Percentiles rank a stretch among this genome's conserved stretches.
phyloP scores from a whole-genome alignment of 2,329 filamentous ascomycete species.

The Aspergillus luchuensis region DNA sequence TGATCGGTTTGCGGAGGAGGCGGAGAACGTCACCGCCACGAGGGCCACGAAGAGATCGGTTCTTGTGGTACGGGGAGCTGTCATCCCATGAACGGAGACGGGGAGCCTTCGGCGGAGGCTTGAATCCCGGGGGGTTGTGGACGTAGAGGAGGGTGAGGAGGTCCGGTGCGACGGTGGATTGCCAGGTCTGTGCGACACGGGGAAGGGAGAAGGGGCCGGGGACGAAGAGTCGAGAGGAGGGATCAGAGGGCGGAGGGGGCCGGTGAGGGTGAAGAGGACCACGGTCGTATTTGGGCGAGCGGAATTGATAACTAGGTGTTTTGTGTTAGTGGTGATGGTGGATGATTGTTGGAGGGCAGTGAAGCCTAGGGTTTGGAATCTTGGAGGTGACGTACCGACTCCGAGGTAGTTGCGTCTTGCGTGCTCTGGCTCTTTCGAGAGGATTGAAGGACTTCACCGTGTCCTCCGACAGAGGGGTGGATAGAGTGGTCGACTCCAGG shows the following conservation, averaged over 20 bases:
- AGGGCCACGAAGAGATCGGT: slow-evolving; percentile 80
- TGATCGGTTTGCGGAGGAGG: slow-evolving; percentile 59
- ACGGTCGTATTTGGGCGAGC: slow-evolving; percentile 90
- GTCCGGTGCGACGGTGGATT: slow-evolving; percentile 82
- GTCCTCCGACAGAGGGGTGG: slow-evolving; percentile 41
- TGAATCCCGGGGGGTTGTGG: slow-evolving; percentile 78
- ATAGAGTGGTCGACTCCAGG: slow-evolving; percentile 52
- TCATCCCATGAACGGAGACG: slow-evolving; percentile 84
- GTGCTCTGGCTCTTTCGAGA: slow-evolving; percentile 47
- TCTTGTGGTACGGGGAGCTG: slow-evolving; percentile 91
- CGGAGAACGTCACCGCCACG: slow-evolving; percentile 68
- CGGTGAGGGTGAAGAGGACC: slow-evolving; percentile 92
- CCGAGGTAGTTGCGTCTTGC: slow-evolving; percentile 49
- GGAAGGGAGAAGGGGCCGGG: slow-evolving; percentile 89
- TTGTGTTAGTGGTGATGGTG: slow-evolving; percentile 1
- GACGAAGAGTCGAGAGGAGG: slow-evolving; percentile 81
- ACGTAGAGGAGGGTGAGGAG: slow-evolving; percentile 86
- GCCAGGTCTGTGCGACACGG: slow-evolving; percentile 85
- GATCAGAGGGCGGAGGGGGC: slow-evolving; percentile 82
- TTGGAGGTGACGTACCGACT: slow-evolving; percentile 52
- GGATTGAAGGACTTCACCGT: slow-evolving; percentile 54
- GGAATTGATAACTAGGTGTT: slow-evolving; percentile 79
- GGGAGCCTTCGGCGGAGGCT: slow-evolving; percentile 58
- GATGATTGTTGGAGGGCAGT: slow-evolving; percentile 8
- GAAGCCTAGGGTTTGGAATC: neutral